Base-by-base conservation (phyloP, 2,329 filamentous ascomycete species). In the Aspergillus proliferans region DNA sequence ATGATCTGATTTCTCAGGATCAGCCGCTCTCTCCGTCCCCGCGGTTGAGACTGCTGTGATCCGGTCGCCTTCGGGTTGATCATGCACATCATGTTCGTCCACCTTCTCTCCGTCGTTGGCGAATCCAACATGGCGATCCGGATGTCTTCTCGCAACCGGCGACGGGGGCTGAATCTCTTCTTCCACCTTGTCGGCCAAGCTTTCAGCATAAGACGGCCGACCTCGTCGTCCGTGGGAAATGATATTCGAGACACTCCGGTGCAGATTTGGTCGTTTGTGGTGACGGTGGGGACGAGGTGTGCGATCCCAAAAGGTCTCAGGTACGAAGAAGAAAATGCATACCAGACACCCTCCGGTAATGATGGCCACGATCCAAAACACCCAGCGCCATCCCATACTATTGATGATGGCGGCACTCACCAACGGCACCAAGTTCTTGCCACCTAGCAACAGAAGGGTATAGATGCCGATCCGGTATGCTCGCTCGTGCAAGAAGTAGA, bases 241-340 rank as follows among this genome's bases (percentile, higher is more conserved):
- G 19, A 71, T 50, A 40, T 69, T 67, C 2, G 70, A 71, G 26
- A 72, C 59, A 26, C 61, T 71, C 6, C 65, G 63, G 21, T 64
- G 60, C 21, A 63, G 47, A 21, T 58, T 57, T 4, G 69, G 68
- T 47, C 69, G 64, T 58, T 71, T 71, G 28, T 54, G 56, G 9
- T 62, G 52, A 51, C 71, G 71, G 28, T 78, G 73, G 18, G 69
- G 68, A 26, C 72, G 70, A 7, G 91, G 90, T 2, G 86, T 85
- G 43, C 92, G 79, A 67, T 96, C 90, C 92, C 92, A 97, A 57
- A 95, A 96, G 0, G 90, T 95, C 71, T 97, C 92, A 0, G 92
- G 92, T 0, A 95, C 88, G 59, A 95, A 95, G 51, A 96, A 76
- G 65, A 95, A 95, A 1, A 97, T 76, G 2, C 95, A 71, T 18